A percentile compares a stretch with the other conserved stretches of the same genome.
phyloP scores from a whole-genome alignment of 176 grass and related monocot species.

The Alopecurus myosuroides region DNA sequence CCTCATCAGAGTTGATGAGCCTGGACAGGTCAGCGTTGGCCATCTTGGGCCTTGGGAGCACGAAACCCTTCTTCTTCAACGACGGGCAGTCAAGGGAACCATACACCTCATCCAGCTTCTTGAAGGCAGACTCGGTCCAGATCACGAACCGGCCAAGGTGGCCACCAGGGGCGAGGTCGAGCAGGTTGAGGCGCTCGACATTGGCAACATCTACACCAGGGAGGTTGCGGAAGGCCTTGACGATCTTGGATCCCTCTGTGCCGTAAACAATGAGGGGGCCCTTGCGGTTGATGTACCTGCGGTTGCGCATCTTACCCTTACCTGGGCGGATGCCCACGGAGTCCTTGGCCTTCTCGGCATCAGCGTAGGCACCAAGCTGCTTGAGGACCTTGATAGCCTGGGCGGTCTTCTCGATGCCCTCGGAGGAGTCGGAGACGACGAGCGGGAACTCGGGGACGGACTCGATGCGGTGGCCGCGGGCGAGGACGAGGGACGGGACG shows the following conservation, averaged over 20 bases:
- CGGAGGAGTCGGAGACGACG: constrained; percentile 55
- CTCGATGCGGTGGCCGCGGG: constrained; percentile 70
- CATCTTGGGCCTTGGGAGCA: constrained; percentile 81
- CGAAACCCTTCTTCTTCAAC: constrained; percentile 83
- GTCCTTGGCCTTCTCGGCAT: constrained; percentile 83
- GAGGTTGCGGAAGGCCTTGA: constrained; percentile 90
- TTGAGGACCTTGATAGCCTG: constrained; percentile 75
- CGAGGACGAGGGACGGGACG: constrained; percentile 63
- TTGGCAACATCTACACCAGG: constrained; percentile 76
- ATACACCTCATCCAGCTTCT: constrained; percentile 79
- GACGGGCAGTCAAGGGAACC: constrained; percentile 57
- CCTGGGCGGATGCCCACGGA: constrained; percentile 66
- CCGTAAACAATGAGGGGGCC: constrained; percentile 78
- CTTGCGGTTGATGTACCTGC: constrained; percentile 78
- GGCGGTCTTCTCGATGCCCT: constrained; percentile 80
- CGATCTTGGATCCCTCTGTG: constrained; percentile 81
- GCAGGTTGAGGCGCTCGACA: constrained; percentile 81
- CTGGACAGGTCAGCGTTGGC: constrained; percentile 62
- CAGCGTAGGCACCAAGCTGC: constrained; percentile 68
- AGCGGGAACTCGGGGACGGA: constrained; percentile 69
- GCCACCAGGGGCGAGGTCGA: constrained; percentile 81
- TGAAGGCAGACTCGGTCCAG: constrained; percentile 87
- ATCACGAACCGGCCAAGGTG: constrained; percentile 83
- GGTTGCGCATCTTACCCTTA: constrained; percentile 77
- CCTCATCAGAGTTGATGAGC: constrained; percentile 90